Base-by-base conservation (phyloP, 179 eudicot species). In the Nepenthes alata region DNA sequence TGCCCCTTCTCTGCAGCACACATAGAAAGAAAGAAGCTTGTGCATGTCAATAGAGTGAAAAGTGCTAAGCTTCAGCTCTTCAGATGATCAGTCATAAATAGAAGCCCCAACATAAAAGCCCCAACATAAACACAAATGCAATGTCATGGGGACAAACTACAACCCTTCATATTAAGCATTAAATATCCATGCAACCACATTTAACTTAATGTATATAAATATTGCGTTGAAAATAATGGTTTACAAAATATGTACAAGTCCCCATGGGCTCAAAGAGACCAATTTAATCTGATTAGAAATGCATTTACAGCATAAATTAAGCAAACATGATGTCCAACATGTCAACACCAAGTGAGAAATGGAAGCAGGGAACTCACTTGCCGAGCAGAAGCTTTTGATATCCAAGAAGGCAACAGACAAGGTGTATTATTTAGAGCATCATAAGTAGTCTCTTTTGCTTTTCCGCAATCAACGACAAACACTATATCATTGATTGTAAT, bases 371-470 rank as follows among this genome's bases (percentile, higher is more conserved):
- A 66, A 80, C 94, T 88, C 72, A 91, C 97, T 80, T 91, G 97
- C 41, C 91, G 90, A 69, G 96, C 88, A 67, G 97, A 91, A 68
- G 97, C 97, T 80, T 91, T 89, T 44, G 97, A 91, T 70, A 91
- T 86, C 97, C 97, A 91, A 61, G 97, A 91, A 66, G 97, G 97
- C 59, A 91, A 74, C 61, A 91, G 69, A 72, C 97, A 91, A 2
- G 97, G 97, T 47, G 95, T 88, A 74, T 91, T 91, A 66, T 91
- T 91, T 62, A 91, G 67, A 53, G 97, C 97, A 81, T 91, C 97
- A 75, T 91, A 91, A 51, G 96, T 85, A 6, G 97, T 88, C 81
- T 91, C 97, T 72, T 91, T 91, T 49, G 97, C 97, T 84, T 91
- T 91, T 57, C 97, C 97, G 62, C 97, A 91, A 70, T 91, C 97